Evolutionary conservation across 2,329 filamentous ascomycete genomes (phyloP), one percentile per base, ranked within the genome.

Genomic region (Neonectria sp.): DNA sequence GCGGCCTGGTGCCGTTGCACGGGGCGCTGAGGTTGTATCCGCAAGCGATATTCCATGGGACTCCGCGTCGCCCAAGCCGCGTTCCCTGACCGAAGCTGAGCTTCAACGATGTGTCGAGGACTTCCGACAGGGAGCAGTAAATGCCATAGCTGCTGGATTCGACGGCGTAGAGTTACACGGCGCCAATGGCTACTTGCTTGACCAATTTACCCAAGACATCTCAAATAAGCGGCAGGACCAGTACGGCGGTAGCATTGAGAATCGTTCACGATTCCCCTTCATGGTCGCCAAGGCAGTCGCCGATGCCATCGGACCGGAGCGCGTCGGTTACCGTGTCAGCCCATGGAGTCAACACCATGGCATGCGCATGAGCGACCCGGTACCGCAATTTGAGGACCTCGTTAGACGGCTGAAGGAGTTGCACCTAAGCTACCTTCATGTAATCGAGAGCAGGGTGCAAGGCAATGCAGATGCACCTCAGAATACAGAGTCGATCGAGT

Each of bases 131-230:
- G 85, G 86, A 0, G 81, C 85, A 0, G 83, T 83, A 70, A 82
- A 88, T 21, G 86, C 91, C 0, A 78, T 93, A 1, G 83, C 85
- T 0, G 89, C 88, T 3, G 92, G 92, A 0, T 91, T 91, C 49
- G 92, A 95, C 75, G 89, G 88, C 3, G 88, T 95, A 56, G 92
- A 94, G 70, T 75, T 84, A n/a, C 82, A 86, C 69, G 83, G 77
- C 8, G 86, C 86, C 3, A 88, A 90, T 70, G 88, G 88, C 1
- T 91, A 91, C 69, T 79, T 91, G 1, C 78, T 89, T 24, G 88
- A 89, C 66, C 87, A 90, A 60, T 91, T 91, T 77, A 79, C 88
- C 2, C 86, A 82, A 15, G 81, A 82, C 24, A 80, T 81, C 13
- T 82, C 80, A 45, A 88, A 88, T 72, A 76, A 79, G 51, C 80